These are phyloP conservation scores for Senecio squalidus DNA, from an alignment of 140 eudicot species.

Conservation along the genomic window DNA sequence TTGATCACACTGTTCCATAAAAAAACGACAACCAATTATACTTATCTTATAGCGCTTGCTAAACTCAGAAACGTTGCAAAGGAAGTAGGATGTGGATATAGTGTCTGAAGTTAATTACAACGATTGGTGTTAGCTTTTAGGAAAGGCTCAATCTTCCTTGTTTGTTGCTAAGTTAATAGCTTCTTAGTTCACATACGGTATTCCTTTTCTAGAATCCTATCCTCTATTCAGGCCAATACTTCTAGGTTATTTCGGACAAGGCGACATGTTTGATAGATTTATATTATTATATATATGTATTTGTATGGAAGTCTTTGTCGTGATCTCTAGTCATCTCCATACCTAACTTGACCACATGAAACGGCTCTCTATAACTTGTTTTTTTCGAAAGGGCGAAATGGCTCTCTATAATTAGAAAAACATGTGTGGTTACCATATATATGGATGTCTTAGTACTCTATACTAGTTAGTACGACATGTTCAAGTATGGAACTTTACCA, in stretches of 20 bases:
- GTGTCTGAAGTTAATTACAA: background rate
- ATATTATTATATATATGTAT: background rate
- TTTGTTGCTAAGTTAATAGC: background rate
- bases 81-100: too few relatives aligned
- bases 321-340: background rate
- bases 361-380: too few relatives aligned
- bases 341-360: slow-evolving; percentile 17
- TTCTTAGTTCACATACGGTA: background rate
- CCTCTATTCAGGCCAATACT: background rate
- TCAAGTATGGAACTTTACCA: background rate
- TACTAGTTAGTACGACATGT: background rate
- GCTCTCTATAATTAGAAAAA: slow-evolving; percentile 10
- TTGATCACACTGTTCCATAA: background rate
- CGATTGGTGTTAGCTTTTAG: background rate
- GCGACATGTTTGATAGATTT: background rate
- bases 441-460: background rate
- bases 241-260: background rate
- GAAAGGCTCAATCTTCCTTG: background rate
- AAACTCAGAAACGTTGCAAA: background rate
- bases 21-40: background rate
- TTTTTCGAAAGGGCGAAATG: slow-evolving; percentile 1
- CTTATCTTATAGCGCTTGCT: background rate
- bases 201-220: background rate
- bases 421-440: background rate
- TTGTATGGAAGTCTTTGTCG: slow-evolving; percentile 7